These are phyloP conservation scores for Poa pratensis DNA, from an alignment of 176 grass and related monocot genomes.

Conservation along the genomic window DNA sequence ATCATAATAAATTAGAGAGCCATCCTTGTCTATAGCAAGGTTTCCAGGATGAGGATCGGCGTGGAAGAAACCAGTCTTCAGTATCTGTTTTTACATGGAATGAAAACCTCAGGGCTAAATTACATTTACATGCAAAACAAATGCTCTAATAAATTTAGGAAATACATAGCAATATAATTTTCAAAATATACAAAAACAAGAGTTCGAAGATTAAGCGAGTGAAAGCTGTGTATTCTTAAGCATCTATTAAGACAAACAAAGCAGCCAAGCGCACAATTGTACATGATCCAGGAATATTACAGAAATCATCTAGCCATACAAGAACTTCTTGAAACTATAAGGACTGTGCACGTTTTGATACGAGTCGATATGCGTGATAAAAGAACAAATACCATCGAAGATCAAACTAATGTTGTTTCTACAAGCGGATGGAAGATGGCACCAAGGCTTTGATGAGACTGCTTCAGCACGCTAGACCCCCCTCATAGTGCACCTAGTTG, in stretches of 20 bases:
- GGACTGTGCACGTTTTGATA: neutral
- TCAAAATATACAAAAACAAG: constrained; percentile 2
- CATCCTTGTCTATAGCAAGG: constrained; percentile 85
- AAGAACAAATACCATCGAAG: neutral
- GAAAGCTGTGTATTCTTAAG: neutral
- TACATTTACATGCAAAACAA: constrained; percentile 9
- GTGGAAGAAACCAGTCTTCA: constrained; percentile 95
- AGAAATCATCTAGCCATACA: constrained; percentile 25
- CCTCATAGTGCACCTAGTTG: neutral
- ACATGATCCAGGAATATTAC: neutral
- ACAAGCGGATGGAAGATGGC: neutral
- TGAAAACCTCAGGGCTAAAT: constrained; percentile 33
- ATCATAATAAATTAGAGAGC: constrained; percentile 96
- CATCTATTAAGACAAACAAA: constrained; percentile 12
- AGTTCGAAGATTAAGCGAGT: neutral
- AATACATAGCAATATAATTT: constrained; percentile 19
- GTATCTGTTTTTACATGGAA: constrained; percentile 69
- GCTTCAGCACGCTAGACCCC: neutral
- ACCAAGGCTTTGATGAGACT: neutral
- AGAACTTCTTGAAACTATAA: constrained; percentile 17
- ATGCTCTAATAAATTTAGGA: neutral
- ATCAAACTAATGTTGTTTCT: constrained; percentile 1
- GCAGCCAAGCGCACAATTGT: neutral
- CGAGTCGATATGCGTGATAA: neutral
- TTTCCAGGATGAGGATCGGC: constrained; percentile 99